A percentile compares a stretch with the other conserved stretches of the same genome.
Evolutionary conservation across 2,329 filamentous ascomycete species (phyloP).

Genomic region (Colletotrichum sublineola): DNA sequence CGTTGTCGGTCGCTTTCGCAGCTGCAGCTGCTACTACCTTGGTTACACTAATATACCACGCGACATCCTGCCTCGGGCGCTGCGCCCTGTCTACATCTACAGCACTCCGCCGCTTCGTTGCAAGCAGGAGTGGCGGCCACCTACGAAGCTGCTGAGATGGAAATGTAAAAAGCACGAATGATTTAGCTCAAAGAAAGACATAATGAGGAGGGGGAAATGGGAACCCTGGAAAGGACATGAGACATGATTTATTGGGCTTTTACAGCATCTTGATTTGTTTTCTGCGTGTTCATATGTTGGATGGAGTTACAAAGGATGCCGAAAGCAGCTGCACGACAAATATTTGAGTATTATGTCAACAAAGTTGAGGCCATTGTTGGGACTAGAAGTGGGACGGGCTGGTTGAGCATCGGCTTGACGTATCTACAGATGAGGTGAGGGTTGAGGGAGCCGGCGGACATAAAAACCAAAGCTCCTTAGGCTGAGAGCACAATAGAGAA

Average conservation of each 20-base stretch:
- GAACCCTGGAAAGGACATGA: slow-evolving; percentile 8
- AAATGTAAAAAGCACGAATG: background rate
- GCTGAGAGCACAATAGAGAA: background rate
- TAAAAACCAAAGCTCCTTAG: background rate
- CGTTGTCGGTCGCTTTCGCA: background rate
- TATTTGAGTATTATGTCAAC: slow-evolving; percentile 35
- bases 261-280: slow-evolving; percentile 5
- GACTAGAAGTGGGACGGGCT: background rate
- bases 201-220: slow-evolving; percentile 22
- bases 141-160: background rate
- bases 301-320: background rate
- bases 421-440: slow-evolving; percentile 4
- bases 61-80: background rate
- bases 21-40: background rate
- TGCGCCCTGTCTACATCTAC: background rate
- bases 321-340: background rate
- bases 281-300: background rate
- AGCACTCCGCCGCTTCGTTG: background rate
- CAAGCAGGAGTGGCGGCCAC: background rate
- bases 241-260: slow-evolving; percentile 37
- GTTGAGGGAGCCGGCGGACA: background rate
- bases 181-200: slow-evolving; percentile 18
- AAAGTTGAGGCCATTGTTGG: background rate
- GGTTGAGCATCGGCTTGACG: slow-evolving; percentile 3
- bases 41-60: slow-evolving; percentile 3